Evolutionary conservation across 768 basidiomycete genomes (phyloP), one percentile per base, ranked within the genome.

Genomic region (Exsudoporus frostii): DNA sequence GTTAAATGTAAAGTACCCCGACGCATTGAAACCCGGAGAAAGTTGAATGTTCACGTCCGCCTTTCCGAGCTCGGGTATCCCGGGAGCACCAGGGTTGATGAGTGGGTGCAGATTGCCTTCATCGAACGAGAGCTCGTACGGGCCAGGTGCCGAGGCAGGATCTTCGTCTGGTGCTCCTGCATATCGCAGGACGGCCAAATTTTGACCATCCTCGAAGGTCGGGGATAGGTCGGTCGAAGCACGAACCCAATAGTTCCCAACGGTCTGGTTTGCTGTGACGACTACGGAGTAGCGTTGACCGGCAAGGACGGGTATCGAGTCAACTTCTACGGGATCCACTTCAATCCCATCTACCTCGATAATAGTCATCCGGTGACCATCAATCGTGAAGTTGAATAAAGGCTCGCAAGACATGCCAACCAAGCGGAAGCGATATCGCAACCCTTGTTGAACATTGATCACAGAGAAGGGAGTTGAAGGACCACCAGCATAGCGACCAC

Each of bases 211-310:
- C 29, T 60, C 41, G 53, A 76, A 68, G 14, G 65, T 47, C 5
- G 70, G 51, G 9, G 54, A 64, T 61, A 45, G 67, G 67, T 47
- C 69, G 51, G n/a, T 74, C 66, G 43, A 65, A 0, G 79, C 70
- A 25, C 79, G 77, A 39, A 83, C 70, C 81, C 81, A 85, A 63
- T 84, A 85, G 59, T 82, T 85, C 5, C 65, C 72, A 24, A 76
- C 58, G 0, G 72, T 58, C 48, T 81, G 74, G 55, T 80, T 66
- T 13, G 81, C 78, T 10, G 64, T 70, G 17, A 81, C 60, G 5
- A 83, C 70, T 33, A 77, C 65, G 10, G 77, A 80, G 57, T 79
- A 76, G 7, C 73, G 72, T 47, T 78, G 77, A 20, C 65, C 74
- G 45, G 73, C 68, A 52, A 53, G 17, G 24, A 66, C 41, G n/a